Evolutionary conservation across 441 rosid genomes (phyloP).

Genomic region (Kokia cookei): DNA sequence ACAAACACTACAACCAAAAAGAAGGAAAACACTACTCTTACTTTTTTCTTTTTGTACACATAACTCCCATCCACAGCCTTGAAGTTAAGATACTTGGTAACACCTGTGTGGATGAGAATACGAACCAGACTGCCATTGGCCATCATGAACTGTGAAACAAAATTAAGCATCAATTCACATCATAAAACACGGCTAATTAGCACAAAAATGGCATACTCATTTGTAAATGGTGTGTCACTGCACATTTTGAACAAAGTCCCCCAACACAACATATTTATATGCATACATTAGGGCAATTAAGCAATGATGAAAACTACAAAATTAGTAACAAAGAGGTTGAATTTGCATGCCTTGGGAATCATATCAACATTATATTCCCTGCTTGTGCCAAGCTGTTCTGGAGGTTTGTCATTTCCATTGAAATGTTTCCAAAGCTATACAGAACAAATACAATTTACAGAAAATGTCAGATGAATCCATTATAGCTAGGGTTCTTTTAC

Average conservation of each 20-base stretch:
- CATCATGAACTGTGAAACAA: conserved; percentile 51
- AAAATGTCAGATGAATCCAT: conserved; percentile 1
- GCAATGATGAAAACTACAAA: not conserved
- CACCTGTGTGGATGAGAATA: conserved; percentile 61
- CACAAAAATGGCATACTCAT: not conserved
- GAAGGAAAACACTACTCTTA: conserved; percentile 1
- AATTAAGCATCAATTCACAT: not conserved
- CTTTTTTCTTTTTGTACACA: conserved; percentile 70
- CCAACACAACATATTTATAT: not conserved
- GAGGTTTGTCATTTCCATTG: conserved; percentile 45
- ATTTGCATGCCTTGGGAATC: conserved; percentile 53
- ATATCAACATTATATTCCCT: conserved; percentile 64
- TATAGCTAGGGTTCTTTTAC: not conserved
- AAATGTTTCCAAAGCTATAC: conserved; percentile 62
- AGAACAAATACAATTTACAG: not conserved
- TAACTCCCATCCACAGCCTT: conserved; percentile 70
- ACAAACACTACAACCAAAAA: not conserved
- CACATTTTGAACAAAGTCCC: not conserved
- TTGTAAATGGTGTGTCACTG: not conserved
- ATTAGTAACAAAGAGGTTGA: not conserved
- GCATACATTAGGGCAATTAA: not conserved
- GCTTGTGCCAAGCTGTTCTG: conserved; percentile 49
- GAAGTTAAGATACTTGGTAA: conserved; percentile 68
- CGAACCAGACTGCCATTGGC: conserved; percentile 59
- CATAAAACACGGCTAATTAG: not conserved